A percentile compares a stretch with the other conserved stretches of the same genome.
Conservation (phyloP, 352 stramenopile species). For the Pythium plurisporium region DNA sequence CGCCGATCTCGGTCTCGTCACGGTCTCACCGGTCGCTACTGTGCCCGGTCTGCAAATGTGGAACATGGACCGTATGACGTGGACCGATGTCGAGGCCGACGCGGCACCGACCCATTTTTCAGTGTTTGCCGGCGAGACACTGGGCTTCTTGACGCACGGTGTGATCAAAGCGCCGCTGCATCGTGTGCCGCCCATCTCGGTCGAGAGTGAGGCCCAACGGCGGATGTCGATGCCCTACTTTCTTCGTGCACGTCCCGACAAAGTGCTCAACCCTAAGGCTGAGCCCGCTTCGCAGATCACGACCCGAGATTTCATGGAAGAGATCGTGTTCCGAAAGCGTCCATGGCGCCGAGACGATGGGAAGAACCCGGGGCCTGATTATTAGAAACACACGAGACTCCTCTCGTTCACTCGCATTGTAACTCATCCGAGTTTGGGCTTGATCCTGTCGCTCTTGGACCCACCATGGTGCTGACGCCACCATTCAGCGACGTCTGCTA, state of each 20-base stretch:
- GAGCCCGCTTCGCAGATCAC: constrained; percentile 37
- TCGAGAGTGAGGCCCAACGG: constrained; percentile 46
- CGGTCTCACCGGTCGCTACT: constrained; percentile 69
- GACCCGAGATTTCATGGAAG: constrained; percentile 81
- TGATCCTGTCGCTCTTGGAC: not conserved
- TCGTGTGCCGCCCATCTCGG: constrained; percentile 66
- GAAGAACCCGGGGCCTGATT: constrained; percentile 42
- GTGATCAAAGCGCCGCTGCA: constrained; percentile 68
- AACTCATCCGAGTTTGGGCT: not conserved
- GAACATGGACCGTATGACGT: constrained; percentile 82
- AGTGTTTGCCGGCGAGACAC: constrained; percentile 75
- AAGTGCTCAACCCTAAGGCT: constrained; percentile 53
- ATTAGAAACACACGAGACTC: too few species aligned
- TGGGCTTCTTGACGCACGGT: constrained; percentile 70
- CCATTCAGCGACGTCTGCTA: constrained; percentile 50
- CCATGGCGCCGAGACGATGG: constrained; percentile 57
- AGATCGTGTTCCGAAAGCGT: constrained; percentile 73
- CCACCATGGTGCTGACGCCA: constrained; percentile 26
- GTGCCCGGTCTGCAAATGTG: constrained; percentile 80
- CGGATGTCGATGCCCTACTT: constrained; percentile 89
- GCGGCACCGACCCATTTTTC: constrained; percentile 62
- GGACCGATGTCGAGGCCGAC: constrained; percentile 69
- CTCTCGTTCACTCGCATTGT: too few species aligned
- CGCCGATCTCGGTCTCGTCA: constrained; percentile 75
- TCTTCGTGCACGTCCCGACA: constrained; percentile 48